phyloP scores from a whole-genome alignment of 1,284 basidiomycete genomes.

The Marasmius tenuissimus region DNA sequence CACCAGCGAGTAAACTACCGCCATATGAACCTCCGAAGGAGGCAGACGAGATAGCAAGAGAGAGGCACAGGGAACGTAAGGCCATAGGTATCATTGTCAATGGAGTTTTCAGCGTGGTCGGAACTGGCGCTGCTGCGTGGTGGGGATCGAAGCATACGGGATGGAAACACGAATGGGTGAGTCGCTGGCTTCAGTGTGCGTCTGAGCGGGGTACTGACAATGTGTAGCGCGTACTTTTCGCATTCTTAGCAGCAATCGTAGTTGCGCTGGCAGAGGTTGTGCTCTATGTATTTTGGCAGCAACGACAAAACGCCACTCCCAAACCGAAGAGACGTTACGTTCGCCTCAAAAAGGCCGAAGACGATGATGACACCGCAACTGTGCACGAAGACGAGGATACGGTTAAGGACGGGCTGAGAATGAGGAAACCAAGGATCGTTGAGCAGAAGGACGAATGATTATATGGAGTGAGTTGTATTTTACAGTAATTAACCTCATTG shows the following conservation, averaged over 20 bases:
- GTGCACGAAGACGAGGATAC: not conserved
- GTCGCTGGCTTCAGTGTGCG: conserved; percentile 31
- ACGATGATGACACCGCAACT: conserved; percentile 14
- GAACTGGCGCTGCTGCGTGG: conserved; percentile 67
- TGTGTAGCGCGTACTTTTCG: conserved; percentile 58
- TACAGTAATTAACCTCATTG: conserved; percentile 17
- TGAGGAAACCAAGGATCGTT: conserved; percentile 3
- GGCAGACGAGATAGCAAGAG: conserved; percentile 41
- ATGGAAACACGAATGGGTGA: conserved; percentile 69
- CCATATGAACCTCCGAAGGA: conserved; percentile 41
- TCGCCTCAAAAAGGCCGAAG: conserved; percentile 36
- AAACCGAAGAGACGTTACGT: conserved; percentile 16
- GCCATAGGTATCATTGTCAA: conserved; percentile 71
- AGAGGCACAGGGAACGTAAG: conserved; percentile 54
- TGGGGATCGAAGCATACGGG: conserved; percentile 64
- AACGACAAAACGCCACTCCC: conserved; percentile 29
- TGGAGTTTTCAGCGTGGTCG: conserved; percentile 64
- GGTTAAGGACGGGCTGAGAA: conserved; percentile 4
- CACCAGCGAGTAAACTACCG: conserved; percentile 70
- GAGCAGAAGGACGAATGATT: not conserved
- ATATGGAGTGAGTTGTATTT: no score
- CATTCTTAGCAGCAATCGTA: conserved; percentile 55
- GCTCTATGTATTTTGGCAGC: conserved; percentile 73
- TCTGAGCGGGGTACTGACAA: conserved; percentile 10
- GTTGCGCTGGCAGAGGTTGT: conserved; percentile 68